Percentiles rank a stretch among this genome's conserved stretches.
phyloP scores from a whole-genome alignment of 108 stramenopile species.

The Cyclotella sp. region DNA sequence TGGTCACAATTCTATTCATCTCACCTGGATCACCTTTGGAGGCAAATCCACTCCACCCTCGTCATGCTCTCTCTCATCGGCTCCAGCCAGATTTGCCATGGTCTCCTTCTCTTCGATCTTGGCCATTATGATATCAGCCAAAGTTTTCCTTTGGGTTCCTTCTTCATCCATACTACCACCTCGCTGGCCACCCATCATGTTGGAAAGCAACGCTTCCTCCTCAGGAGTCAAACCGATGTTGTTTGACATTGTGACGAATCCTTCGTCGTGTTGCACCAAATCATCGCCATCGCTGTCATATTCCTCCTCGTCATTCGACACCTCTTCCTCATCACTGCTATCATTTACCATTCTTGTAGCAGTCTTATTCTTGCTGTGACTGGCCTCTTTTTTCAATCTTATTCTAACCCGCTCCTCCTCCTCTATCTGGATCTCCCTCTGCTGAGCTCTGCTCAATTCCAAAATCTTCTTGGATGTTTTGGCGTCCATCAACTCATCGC shows the following conservation, averaged over 20 bases:
- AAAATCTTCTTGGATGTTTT: conserved; percentile 68
- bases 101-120: conserved; percentile 97
- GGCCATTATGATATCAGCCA: conserved; percentile 98
- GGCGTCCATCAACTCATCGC: conserved; percentile 67
- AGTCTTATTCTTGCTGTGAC: conserved; percentile 10
- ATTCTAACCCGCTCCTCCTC: conserved; percentile 40
- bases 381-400: not conserved
- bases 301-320: conserved; percentile 44
- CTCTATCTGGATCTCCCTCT: conserved; percentile 67
- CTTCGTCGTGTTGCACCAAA: conserved; percentile 72
- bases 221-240: conserved; percentile 74
- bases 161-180: conserved; percentile 43
- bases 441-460: conserved; percentile 72
- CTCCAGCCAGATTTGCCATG: conserved; percentile 47
- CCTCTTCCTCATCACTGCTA: conserved; percentile 67
- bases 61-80: conserved; percentile 44
- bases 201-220: conserved; percentile 80
- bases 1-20: conserved; percentile 3
- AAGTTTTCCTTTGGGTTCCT: conserved; percentile 57
- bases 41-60: conserved; percentile 63
- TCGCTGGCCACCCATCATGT: conserved; percentile 67
- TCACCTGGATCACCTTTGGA: conserved; percentile 92
- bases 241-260: conserved; percentile 70
- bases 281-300: conserved; percentile 77
- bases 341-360: conserved; percentile 54